phyloP scores from a whole-genome alignment of 1,284 basidiomycete species.

The Hemileia vastatrix region DNA sequence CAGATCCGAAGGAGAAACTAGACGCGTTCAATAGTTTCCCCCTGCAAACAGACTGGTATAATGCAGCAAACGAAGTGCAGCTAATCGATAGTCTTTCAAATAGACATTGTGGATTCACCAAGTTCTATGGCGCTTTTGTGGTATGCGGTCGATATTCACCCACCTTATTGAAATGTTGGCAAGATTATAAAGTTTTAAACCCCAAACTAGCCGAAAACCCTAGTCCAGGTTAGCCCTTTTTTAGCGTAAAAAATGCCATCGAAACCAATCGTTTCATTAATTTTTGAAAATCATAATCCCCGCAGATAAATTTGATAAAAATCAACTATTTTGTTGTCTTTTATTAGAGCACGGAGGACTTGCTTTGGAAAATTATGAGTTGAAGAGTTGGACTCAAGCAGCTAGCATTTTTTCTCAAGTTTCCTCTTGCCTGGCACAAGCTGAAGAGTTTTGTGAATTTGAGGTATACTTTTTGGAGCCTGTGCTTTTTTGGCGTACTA shows the following conservation, averaged over 20 bases:
- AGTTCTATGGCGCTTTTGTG: slow-evolving; percentile 1
- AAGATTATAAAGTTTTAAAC: slow-evolving; percentile 3
- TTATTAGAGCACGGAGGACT: slow-evolving; percentile 11
- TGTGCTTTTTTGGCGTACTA: too few relatives aligned
- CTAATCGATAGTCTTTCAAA: too few relatives aligned
- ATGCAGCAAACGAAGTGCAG: slow-evolving; percentile 20
- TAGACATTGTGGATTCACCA: too few relatives aligned
- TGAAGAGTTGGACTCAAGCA: slow-evolving; percentile 15
- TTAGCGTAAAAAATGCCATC: too few relatives aligned
- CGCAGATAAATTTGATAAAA: slow-evolving; percentile 12
- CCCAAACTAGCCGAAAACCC: slow-evolving; percentile 16
- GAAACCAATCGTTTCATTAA: neutral
- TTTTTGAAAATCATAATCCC: neutral
- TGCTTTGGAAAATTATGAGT: slow-evolving; percentile 9
- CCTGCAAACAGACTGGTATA: slow-evolving; percentile 12
- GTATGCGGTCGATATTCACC: slow-evolving; percentile 15
- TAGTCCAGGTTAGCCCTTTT: slow-evolving; percentile 5
- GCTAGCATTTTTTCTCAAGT: slow-evolving; percentile 15
- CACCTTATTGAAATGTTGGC: slow-evolving; percentile 10
- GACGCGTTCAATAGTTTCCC: slow-evolving; percentile 5
- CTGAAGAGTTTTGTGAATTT: slow-evolving; percentile 14
- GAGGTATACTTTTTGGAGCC: slow-evolving; percentile 16
- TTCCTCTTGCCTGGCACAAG: slow-evolving; percentile 1
- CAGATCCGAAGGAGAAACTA: neutral
- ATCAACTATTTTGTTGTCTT: slow-evolving; percentile 17